Percentiles rank a stretch among this genome's conserved stretches.
Conservation (phyloP, 352 stramenopile genomes). For the Lagenidium sp. region DNA sequence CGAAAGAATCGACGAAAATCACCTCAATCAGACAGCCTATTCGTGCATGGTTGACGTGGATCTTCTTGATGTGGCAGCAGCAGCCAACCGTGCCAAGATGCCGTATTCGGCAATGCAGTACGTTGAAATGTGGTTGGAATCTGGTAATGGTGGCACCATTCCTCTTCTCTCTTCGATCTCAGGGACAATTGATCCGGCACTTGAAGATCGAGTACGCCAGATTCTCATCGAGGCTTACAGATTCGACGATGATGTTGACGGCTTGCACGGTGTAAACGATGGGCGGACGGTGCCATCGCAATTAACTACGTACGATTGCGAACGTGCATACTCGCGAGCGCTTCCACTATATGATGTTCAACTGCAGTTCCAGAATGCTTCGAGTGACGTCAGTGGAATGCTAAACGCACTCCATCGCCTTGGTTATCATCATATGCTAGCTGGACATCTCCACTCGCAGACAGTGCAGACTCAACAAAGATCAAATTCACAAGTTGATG, state of each 20-base stretch:
- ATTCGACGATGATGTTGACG: slow-evolving; percentile 56
- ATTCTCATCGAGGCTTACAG: slow-evolving; percentile 63
- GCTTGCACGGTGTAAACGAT: slow-evolving; percentile 76
- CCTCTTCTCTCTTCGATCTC: slow-evolving; percentile 19
- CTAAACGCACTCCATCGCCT: slow-evolving; percentile 49
- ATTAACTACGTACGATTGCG: slow-evolving; percentile 62
- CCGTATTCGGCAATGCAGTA: slow-evolving; percentile 86
- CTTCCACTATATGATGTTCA: slow-evolving; percentile 69
- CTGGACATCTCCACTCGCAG: no score
- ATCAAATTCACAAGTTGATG: slow-evolving; percentile 30
- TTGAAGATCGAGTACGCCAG: slow-evolving; percentile 22
- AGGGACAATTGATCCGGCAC: background rate
- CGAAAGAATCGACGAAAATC: slow-evolving; percentile 2
- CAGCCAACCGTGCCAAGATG: slow-evolving; percentile 70
- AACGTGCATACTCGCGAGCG: slow-evolving; percentile 43
- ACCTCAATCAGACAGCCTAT: slow-evolving; percentile 31
- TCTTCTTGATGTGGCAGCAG: slow-evolving; percentile 50
- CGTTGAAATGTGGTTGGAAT: slow-evolving; percentile 83
- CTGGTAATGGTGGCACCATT: slow-evolving; percentile 32
- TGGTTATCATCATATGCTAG: slow-evolving; percentile 66
- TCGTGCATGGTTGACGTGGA: slow-evolving; percentile 50
- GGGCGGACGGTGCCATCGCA: slow-evolving; percentile 55
- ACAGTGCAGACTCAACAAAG: no score
- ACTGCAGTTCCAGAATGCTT: slow-evolving; percentile 30
- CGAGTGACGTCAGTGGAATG: slow-evolving; percentile 31